Evolutionary conservation across 306 rosid genomes (phyloP).

Genomic region (Hippophae rhamnoides): DNA sequence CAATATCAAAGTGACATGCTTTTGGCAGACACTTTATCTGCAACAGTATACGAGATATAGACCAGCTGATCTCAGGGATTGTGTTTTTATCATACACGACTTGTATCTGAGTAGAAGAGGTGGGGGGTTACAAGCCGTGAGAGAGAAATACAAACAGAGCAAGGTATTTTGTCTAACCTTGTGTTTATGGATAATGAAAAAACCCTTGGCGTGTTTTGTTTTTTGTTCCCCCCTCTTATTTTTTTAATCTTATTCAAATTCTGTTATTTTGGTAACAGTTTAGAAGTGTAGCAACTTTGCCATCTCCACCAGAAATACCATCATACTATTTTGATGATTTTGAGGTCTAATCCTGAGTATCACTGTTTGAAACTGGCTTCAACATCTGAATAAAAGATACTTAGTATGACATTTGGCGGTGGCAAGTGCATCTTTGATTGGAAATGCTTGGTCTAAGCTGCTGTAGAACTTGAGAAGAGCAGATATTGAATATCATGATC

Average conservation of each 20-base stretch:
- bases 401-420: no score
- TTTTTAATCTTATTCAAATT: not conserved
- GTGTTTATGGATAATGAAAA: not conserved
- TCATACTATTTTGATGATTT: constrained; percentile 26
- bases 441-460: no score
- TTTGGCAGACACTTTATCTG: constrained; percentile 39
- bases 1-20: constrained; percentile 9
- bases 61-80: constrained; percentile 59
- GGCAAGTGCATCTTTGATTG: no score
- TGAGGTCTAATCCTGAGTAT: no score
- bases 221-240: no score
- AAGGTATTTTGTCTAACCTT: constrained; percentile 39
- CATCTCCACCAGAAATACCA: constrained; percentile 70
- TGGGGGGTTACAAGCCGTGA: constrained; percentile 43
- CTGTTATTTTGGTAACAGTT: constrained; percentile 39
- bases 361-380: no score
- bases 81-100: constrained; percentile 56
- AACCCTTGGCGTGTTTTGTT: not conserved
- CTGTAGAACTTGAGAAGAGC: no score
- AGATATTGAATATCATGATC: no score
- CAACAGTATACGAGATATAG: constrained; percentile 43
- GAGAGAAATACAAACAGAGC: constrained; percentile 78
- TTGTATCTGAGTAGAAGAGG: constrained; percentile 70
- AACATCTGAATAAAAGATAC: no score
- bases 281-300: constrained; percentile 58